These are phyloP conservation scores for Salmacisia buchloeana DNA, from an alignment of 1,284 basidiomycete species.

Conservation along the genomic window DNA sequence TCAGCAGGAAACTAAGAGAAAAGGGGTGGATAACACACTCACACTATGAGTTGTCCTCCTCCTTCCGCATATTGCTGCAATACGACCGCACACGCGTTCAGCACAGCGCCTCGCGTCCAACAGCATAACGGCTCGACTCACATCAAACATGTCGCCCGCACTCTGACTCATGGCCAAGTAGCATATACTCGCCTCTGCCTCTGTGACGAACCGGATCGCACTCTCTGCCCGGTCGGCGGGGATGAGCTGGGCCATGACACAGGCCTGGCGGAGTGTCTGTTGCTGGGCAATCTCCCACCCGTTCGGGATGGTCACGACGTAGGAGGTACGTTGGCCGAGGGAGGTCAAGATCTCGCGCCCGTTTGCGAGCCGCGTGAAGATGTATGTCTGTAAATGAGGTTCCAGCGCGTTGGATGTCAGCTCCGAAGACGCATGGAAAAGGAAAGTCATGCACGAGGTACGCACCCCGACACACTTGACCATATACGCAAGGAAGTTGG, in stretches of 20 bases:
- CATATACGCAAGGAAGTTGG: slow-evolving; percentile 16
- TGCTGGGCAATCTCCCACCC: slow-evolving; percentile 18
- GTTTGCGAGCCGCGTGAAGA: slow-evolving; percentile 16
- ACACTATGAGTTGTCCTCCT: slow-evolving; percentile 4
- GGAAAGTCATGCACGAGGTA: not conserved
- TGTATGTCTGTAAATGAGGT: slow-evolving; percentile 5
- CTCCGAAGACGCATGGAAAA: not conserved
- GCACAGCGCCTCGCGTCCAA: not conserved
- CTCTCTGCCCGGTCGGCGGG: slow-evolving; percentile 14
- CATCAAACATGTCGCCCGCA: slow-evolving; percentile 6
- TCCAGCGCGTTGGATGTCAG: not conserved
- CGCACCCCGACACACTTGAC: slow-evolving; percentile 13
- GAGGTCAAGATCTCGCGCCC: slow-evolving; percentile 9
- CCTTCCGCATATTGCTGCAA: slow-evolving; percentile 8
- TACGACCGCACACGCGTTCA: not conserved
- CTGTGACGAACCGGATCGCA: slow-evolving; percentile 16
- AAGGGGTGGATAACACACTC: not conserved
- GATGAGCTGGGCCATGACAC: slow-evolving; percentile 17
- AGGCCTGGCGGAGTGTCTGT: slow-evolving; percentile 15
- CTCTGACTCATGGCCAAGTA: slow-evolving; percentile 16
- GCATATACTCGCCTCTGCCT: slow-evolving; percentile 16
- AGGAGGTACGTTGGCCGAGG: slow-evolving; percentile 12
- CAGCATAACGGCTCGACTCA: not conserved
- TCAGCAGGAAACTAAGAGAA: not conserved
- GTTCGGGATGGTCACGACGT: slow-evolving; percentile 14